These are phyloP conservation scores for Celoporthe dispersa DNA, from an alignment of 2,329 filamentous ascomycete species.

Conservation along the genomic window DNA sequence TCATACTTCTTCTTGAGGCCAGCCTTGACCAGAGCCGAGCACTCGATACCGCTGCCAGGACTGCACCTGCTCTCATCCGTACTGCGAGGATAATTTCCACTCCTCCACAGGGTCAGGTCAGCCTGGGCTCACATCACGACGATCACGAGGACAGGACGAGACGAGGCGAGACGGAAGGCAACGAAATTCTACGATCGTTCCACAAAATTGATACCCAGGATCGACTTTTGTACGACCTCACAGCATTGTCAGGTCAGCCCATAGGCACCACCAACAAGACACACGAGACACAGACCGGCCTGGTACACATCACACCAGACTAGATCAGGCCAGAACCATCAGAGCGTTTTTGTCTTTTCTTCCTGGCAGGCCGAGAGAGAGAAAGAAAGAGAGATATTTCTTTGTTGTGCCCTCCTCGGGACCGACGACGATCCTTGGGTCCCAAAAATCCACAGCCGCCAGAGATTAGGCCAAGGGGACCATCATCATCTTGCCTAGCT, in stretches of 20 bases:
- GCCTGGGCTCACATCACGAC: slow-evolving; percentile 11
- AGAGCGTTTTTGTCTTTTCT: neutral
- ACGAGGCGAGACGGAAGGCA: slow-evolving; percentile 1
- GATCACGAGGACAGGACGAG: slow-evolving; percentile 3
- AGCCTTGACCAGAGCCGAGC: neutral
- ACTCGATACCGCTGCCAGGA: neutral
- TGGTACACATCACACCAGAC: neutral
- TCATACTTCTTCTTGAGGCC: neutral
- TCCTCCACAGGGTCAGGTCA: neutral
- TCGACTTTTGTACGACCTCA: neutral
- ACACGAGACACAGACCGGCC: neutral
- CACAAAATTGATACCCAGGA: slow-evolving; percentile 6
- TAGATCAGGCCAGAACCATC: neutral
- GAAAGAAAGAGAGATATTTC: neutral
- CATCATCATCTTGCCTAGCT: slow-evolving; percentile 3
- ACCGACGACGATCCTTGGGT: neutral
- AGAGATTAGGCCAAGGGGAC: neutral
- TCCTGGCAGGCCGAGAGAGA: neutral
- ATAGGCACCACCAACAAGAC: neutral
- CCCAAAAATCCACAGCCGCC: neutral
- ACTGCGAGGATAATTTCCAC: neutral
- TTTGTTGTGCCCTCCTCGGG: neutral
- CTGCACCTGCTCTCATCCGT: neutral
- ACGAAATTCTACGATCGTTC: neutral
- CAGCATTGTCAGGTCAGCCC: neutral